phyloP scores from a whole-genome alignment of 768 basidiomycete species.

The Clavaria fumosa region DNA sequence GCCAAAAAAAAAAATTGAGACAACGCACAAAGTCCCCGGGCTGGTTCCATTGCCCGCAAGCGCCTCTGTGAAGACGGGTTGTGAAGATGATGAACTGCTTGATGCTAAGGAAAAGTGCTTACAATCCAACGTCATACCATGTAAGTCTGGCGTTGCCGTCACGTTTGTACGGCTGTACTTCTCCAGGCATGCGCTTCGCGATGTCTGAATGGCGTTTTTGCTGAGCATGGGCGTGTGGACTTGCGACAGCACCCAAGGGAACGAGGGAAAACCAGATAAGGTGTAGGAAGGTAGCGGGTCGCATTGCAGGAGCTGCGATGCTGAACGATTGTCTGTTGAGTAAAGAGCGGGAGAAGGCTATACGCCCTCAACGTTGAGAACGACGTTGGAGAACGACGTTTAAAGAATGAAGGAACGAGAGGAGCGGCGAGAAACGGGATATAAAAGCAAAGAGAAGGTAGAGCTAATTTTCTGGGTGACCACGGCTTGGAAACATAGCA shows the following conservation, averaged over 20 bases:
- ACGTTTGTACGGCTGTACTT: constrained; percentile 27
- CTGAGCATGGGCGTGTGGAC: constrained; percentile 15
- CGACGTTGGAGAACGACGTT: too few species aligned
- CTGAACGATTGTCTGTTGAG: constrained; percentile 8
- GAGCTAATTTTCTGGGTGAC: too few species aligned
- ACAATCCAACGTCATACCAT: constrained; percentile 43
- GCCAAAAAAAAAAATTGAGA: constrained; percentile 3
- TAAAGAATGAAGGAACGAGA: too few species aligned
- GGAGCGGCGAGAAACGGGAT: too few species aligned
- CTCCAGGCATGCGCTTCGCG: constrained; percentile 29
- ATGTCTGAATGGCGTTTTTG: constrained; percentile 33
- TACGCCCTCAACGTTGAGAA: too few species aligned
- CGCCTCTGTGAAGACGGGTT: constrained; percentile 26
- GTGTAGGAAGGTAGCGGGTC: constrained; percentile 17
- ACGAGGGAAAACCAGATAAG: constrained; percentile 22
- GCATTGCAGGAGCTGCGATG: constrained; percentile 12
- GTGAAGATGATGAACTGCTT: constrained; percentile 1
- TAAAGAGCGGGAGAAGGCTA: too few species aligned
- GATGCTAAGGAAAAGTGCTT: constrained; percentile 7
- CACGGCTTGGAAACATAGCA: too few species aligned
- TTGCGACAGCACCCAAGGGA: constrained; percentile 25
- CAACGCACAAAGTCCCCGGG: constrained; percentile 32
- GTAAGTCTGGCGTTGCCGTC: constrained; percentile 29
- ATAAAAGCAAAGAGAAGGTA: too few species aligned
- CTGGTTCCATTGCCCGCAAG: constrained; percentile 31